Evolutionary conservation across 2,329 filamentous ascomycete species (phyloP).

Genomic region (Pleurostoma richardsiae): DNA sequence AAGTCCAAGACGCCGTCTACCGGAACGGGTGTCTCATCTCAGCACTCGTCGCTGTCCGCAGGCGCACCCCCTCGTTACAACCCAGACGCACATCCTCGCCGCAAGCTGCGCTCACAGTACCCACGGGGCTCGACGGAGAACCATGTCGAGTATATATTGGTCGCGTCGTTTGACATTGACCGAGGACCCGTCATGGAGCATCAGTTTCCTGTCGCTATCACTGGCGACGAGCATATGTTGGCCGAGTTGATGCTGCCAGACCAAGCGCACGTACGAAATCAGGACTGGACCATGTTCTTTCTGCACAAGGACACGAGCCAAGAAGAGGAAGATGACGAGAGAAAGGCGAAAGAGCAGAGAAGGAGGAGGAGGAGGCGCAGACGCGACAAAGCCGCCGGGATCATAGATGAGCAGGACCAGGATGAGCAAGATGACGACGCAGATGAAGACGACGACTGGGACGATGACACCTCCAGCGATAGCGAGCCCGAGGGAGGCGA

Average conservation of each 20-base stretch:
- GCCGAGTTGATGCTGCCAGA: slow-evolving; percentile 98
- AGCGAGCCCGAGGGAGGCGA: slow-evolving; percentile 67
- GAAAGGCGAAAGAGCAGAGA: slow-evolving; percentile 49
- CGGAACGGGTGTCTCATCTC: slow-evolving; percentile 45
- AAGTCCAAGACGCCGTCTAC: slow-evolving; percentile 57
- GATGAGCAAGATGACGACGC: slow-evolving; percentile 35
- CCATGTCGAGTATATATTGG: slow-evolving; percentile 98
- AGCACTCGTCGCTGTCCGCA: slow-evolving; percentile 56
- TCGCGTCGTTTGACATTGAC: slow-evolving; percentile 96
- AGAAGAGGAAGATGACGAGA: slow-evolving; percentile 73
- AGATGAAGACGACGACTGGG: slow-evolving; percentile 42
- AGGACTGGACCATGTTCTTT: slow-evolving; percentile 99
- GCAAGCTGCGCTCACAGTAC: slow-evolving; percentile 68
- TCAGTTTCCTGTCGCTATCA: slow-evolving; percentile 91
- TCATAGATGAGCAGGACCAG: slow-evolving; percentile 43
- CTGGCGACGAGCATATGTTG: slow-evolving; percentile 95
- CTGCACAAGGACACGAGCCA: slow-evolving; percentile 89
- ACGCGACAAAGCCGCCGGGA: slow-evolving; percentile 44
- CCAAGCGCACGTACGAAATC: slow-evolving; percentile 87
- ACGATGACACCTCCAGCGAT: slow-evolving; percentile 49
- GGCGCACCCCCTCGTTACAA: slow-evolving; percentile 38
- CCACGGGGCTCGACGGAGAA: slow-evolving; percentile 72
- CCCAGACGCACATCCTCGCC: slow-evolving; percentile 43
- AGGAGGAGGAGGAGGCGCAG: slow-evolving; percentile 45
- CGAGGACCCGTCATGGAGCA: slow-evolving; percentile 97